Percentiles rank a stretch among this genome's conserved stretches.
phyloP scores from a whole-genome alignment of 2,329 filamentous ascomycete species.

The Diatrype stigma region DNA sequence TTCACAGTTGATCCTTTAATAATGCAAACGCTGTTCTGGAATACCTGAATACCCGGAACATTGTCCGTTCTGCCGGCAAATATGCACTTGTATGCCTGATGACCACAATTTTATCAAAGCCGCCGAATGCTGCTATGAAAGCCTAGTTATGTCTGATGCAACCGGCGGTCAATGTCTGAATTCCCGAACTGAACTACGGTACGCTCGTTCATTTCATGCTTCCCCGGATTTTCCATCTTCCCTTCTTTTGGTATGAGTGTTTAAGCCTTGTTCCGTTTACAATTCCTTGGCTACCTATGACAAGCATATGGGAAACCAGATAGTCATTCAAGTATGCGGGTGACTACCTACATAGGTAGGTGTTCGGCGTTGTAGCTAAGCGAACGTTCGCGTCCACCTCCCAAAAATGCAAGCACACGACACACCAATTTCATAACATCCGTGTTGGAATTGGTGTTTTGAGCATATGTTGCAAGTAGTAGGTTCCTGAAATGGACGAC shows the following conservation, averaged over 20 bases:
- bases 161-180: neutral
- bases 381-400: too few relatives aligned
- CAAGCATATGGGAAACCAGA: too few relatives aligned
- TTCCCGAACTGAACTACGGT: neutral
- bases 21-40: neutral
- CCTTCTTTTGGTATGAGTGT: too few relatives aligned
- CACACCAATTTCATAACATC: too few relatives aligned
- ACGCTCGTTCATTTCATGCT: neutral
- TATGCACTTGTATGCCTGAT: neutral
- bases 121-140: neutral
- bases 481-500: too few relatives aligned
- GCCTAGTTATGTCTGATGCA: neutral
- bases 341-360: neutral
- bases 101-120: neutral
- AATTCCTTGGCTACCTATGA: neutral
- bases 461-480: too few relatives aligned
- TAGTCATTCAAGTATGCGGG: neutral
- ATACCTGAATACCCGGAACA: neutral
- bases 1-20: neutral
- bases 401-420: too few relatives aligned
- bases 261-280: neutral
- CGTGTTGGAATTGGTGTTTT: too few relatives aligned
- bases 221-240: neutral
- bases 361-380: too few relatives aligned
- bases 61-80: conserved; percentile 1